Percentiles rank a stretch among this genome's conserved stretches.
phyloP scores from a whole-genome alignment of 306 rosid species.

The Astragalus membranaceus region DNA sequence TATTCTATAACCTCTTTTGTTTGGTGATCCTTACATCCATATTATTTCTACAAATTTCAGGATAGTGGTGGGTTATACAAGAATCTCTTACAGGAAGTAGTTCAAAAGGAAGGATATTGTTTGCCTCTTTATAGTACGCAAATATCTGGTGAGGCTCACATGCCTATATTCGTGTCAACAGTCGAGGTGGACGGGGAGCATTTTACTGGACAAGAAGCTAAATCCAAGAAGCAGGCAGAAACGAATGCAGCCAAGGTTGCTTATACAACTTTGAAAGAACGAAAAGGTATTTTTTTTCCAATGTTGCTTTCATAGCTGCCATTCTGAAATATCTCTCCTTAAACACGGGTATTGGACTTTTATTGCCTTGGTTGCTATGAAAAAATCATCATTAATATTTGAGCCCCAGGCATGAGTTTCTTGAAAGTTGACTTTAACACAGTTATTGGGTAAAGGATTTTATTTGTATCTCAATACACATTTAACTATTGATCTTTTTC shows the following conservation, averaged over 20 bases:
- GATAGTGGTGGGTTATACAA: conserved; percentile 53
- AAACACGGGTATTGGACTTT: background rate
- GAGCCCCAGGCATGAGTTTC: background rate
- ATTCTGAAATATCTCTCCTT: background rate
- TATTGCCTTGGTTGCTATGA: background rate
- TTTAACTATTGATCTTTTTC: background rate
- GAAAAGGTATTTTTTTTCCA: conserved; percentile 32
- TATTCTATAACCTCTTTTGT: background rate
- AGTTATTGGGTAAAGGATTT: background rate
- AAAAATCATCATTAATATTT: background rate
- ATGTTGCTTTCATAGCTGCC: background rate
- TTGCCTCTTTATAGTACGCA: conserved; percentile 50
- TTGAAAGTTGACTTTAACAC: background rate
- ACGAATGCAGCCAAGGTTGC: conserved; percentile 79
- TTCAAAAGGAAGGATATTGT: conserved; percentile 48
- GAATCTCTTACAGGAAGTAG: conserved; percentile 71
- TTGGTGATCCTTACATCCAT: background rate
- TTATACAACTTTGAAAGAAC: conserved; percentile 42
- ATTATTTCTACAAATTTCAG: conserved; percentile 33
- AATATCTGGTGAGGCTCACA: conserved; percentile 53
- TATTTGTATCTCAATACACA: background rate
- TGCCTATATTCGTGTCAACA: conserved; percentile 49
- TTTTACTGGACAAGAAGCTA: conserved; percentile 56
- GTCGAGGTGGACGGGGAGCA: conserved; percentile 54
- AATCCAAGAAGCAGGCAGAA: conserved; percentile 75